phyloP scores from a whole-genome alignment of 805 yeast genomes.

The Blastobotrys attinorum region DNA sequence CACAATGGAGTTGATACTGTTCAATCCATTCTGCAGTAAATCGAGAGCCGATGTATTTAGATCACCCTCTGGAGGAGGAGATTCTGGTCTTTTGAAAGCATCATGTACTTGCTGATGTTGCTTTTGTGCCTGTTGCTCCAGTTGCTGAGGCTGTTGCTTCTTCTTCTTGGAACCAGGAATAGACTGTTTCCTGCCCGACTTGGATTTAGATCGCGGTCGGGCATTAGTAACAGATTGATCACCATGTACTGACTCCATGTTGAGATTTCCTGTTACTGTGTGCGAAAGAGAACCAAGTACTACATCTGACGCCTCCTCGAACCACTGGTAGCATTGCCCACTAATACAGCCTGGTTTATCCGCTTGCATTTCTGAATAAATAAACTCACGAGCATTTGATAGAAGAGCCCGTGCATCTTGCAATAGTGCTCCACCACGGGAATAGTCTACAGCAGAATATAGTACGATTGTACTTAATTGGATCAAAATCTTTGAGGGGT shows the following conservation, averaged over 20 bases:
- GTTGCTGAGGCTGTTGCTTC: too few species aligned
- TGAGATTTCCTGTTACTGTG: too few species aligned
- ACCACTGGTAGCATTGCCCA: conserved; percentile 12
- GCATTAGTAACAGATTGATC: too few species aligned
- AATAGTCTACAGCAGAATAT: conserved; percentile 67
- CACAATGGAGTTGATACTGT: background rate
- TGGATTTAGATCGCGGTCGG: too few species aligned
- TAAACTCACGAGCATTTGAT: conserved; percentile 18
- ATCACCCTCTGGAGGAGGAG: background rate
- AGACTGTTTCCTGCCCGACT: too few species aligned
- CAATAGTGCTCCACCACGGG: conserved; percentile 73
- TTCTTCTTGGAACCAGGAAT: too few species aligned
- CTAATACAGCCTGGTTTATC: conserved; percentile 19
- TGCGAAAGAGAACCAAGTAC: background rate
- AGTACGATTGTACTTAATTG: conserved; percentile 23
- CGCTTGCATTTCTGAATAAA: conserved; percentile 16
- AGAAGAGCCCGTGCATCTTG: conserved; percentile 59
- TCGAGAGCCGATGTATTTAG: background rate
- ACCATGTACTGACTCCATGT: too few species aligned
- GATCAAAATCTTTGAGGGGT: conserved; percentile 19
- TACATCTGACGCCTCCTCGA: conserved; percentile 11
- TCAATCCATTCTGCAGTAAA: background rate
- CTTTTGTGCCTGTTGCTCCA: too few species aligned
- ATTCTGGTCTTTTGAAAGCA: too few species aligned
- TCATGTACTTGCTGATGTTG: too few species aligned